Base-by-base conservation (phyloP, 2,329 filamentous ascomycete genomes). In the Ceratocystiopsis sp. region DNA sequence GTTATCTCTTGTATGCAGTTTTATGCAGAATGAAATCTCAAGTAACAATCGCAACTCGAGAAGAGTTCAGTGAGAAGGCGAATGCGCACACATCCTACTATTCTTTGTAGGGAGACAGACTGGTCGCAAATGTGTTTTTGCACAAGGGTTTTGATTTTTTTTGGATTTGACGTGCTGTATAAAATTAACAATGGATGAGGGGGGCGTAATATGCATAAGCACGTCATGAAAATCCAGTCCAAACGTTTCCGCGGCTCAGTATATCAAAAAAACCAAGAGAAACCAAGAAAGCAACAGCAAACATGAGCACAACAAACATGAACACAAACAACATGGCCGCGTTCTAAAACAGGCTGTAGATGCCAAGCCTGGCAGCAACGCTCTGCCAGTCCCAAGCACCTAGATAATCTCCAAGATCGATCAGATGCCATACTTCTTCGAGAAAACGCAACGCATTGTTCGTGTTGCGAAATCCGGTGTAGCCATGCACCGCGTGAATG, bases 381-480 rank as follows among this genome's bases (percentile, higher is more conserved):
- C 61, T 60, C 48, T 78, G 73, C 74, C 74, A 79, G 54, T 80
- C 75, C 75, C 75, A 80, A 9, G 71, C 72, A 16, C 64, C 63
- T 21, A 62, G 51, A 68, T 72, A 77, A 41, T 78, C 69, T 17
- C 67, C 71, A 11, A 57, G 55, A 21, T 69, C 70, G 71, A 78
- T 78, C 18, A 71, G 61, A 18, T 61, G 57, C 75, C 75, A 79
- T 3, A 78, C 61, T 50, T 71, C 67, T 49, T 75, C 68, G 13
- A 79, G 62, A 1, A 79, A 56, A 46, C 72, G 61, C 15, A 60
- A 48, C 3, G 69, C 68, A 13, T 67, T 63, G 48, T 76, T 69
- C 25, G 70, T 68, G 51, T 76, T 78, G 19, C 68, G 64, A 25
- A 78, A 61, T 4, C 73, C 73, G 0, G 73, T 78, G 50, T 78